phyloP scores from a whole-genome alignment of 768 basidiomycete species.

The Russula earlei region DNA sequence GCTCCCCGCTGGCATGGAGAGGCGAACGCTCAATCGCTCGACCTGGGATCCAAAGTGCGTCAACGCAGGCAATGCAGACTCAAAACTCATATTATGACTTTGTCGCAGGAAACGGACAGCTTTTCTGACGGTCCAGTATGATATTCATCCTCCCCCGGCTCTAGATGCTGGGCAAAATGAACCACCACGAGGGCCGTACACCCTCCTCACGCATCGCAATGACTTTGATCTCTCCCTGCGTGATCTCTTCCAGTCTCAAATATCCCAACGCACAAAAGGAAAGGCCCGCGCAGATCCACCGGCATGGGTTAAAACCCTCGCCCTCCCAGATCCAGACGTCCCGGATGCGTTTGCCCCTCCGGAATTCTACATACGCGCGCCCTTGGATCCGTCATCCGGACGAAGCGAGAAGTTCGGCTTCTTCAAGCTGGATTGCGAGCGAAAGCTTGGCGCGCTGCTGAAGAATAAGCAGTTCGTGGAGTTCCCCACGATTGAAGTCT shows the following conservation, averaged over 20 bases:
- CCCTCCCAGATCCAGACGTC: constrained; percentile 45
- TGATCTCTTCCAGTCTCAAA: constrained; percentile 37
- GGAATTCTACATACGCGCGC: constrained; percentile 50
- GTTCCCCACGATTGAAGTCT: constrained; percentile 75
- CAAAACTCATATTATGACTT: not conserved
- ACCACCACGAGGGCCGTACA: constrained; percentile 32
- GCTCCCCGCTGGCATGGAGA: constrained; percentile 76
- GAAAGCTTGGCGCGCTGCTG: constrained; percentile 41
- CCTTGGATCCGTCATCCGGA: constrained; percentile 24
- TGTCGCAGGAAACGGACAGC: constrained; percentile 51
- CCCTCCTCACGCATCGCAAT: constrained; percentile 58
- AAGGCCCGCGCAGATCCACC: constrained; percentile 41
- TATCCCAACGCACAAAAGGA: constrained; percentile 32
- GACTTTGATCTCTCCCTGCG: constrained; percentile 41
- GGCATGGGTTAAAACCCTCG: constrained; percentile 47
- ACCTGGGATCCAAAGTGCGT: constrained; percentile 69
- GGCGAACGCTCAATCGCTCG: constrained; percentile 69
- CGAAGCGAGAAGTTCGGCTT: constrained; percentile 28
- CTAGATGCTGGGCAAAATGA: constrained; percentile 33
- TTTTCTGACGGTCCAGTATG: constrained; percentile 65
- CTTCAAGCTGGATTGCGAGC: constrained; percentile 45
- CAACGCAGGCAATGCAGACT: not conserved
- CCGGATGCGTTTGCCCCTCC: constrained; percentile 48
- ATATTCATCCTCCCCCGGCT: constrained; percentile 46
- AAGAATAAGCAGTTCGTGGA: constrained; percentile 65